A percentile compares a stretch with the other conserved stretches of the same genome.
These are phyloP conservation scores for Yamadazyma trypodendri DNA, from an alignment of 1,139 yeast species.

Conservation along the genomic window DNA sequence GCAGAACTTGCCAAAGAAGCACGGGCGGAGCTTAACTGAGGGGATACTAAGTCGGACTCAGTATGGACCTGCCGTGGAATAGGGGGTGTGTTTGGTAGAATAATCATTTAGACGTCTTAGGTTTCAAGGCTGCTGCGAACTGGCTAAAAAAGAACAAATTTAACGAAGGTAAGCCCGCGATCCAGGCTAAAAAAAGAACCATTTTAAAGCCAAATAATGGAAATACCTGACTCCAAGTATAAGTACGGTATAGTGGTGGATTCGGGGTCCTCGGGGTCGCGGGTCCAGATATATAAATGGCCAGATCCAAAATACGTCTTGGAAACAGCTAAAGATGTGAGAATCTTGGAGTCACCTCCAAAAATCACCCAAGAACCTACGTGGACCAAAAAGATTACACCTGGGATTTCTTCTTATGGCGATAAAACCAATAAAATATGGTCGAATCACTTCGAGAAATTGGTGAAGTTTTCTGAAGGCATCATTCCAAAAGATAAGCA, in stretches of 20 bases:
- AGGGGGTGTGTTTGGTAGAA: slow-evolving; percentile 35
- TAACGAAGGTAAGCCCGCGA: too few relatives aligned
- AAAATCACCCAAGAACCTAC: slow-evolving; percentile 54
- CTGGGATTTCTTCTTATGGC: slow-evolving; percentile 68
- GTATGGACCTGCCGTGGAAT: slow-evolving; percentile 17
- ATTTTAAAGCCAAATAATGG: slow-evolving; percentile 7
- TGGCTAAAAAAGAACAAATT: neutral
- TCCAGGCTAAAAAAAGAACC: neutral
- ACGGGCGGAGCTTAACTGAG: slow-evolving; percentile 18
- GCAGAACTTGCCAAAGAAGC: slow-evolving; percentile 17
- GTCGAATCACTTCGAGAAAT: slow-evolving; percentile 55
- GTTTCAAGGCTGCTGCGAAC: neutral
- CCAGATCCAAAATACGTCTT: slow-evolving; percentile 38
- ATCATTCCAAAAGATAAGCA: slow-evolving; percentile 57
- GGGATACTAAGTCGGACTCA: slow-evolving; percentile 11
- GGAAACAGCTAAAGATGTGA: slow-evolving; percentile 22
- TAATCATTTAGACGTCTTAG: slow-evolving; percentile 21
- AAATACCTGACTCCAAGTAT: slow-evolving; percentile 15
- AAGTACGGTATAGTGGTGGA: slow-evolving; percentile 74
- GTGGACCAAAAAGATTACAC: slow-evolving; percentile 63
- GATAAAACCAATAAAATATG: slow-evolving; percentile 52
- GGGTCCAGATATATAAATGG: slow-evolving; percentile 72
- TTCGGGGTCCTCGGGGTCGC: slow-evolving; percentile 80
- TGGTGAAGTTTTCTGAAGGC: slow-evolving; percentile 56
- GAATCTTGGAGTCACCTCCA: slow-evolving; percentile 54